phyloP scores from a whole-genome alignment of 352 stramenopile genomes.

The Phytophthora capsici region DNA sequence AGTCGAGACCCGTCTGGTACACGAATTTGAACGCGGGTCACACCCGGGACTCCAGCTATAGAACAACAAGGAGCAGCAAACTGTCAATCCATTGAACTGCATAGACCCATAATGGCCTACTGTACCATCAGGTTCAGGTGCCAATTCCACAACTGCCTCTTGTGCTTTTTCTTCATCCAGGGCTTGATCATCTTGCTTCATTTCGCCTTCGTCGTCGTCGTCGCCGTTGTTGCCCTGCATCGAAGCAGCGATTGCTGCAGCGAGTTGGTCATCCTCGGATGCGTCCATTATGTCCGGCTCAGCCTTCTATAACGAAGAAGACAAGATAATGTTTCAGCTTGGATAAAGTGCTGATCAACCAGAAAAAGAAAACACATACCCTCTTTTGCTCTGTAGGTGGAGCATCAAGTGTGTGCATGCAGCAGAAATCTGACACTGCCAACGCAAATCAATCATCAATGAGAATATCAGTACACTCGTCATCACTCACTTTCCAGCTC shows the following conservation, averaged over 20 bases:
- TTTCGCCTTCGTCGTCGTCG: conserved; percentile 39
- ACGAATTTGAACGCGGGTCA: conserved; percentile 78
- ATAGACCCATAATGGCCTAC: conserved; percentile 1
- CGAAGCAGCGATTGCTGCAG: conserved; percentile 81
- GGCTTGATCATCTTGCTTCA: conserved; percentile 35
- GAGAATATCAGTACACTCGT: not conserved
- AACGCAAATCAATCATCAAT: not conserved
- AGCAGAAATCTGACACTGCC: conserved; percentile 74
- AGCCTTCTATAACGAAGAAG: conserved; percentile 19
- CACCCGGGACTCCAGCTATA: conserved; percentile 51
- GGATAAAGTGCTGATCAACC: not conserved
- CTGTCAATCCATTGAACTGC: conserved; percentile 1
- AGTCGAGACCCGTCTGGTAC: conserved; percentile 69
- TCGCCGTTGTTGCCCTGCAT: conserved; percentile 56
- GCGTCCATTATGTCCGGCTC: conserved; percentile 55
- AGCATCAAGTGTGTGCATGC: conserved; percentile 53
- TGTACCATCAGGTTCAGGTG: conserved; percentile 67
- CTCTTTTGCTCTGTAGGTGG: conserved; percentile 27
- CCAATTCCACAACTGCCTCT: conserved; percentile 47
- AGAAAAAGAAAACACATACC: conserved; percentile 5
- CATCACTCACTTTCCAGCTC: not conserved
- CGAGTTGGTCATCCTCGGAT: conserved; percentile 80
- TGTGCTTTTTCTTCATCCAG: conserved; percentile 48
- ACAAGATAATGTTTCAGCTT: not conserved
- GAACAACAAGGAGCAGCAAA: conserved; percentile 11